Base-by-base conservation (phyloP, 2,329 filamentous ascomycete species). In the Apiospora malaysiana region DNA sequence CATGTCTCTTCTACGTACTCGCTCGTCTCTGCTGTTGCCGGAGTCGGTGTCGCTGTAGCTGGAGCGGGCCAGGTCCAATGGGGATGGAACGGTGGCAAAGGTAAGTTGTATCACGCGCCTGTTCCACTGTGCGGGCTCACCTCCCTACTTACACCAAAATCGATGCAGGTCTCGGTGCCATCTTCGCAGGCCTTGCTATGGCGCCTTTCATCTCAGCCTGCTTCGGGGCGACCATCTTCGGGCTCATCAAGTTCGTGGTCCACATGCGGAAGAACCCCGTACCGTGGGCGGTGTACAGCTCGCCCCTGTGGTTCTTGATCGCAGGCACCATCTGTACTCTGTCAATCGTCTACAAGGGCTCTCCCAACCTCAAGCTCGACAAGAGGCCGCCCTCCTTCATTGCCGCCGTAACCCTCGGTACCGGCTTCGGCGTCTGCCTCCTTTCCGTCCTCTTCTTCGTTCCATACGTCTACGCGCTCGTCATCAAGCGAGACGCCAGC, bases 341-440 rank as follows among this genome's bases (percentile, higher is more conserved):
- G 6, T 93, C 91, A 65, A 90, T 95, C 76, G 92, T 94, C 75
- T 94, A 93, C 87, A 94, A 94, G 86, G 92, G 92, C 45, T 93
- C 92, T 10, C 92, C 92, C 37, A 90, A 85, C 71, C 86, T 93
- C 43, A 86, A 87, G 27, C 83, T 93, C 40, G 85, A 83, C 83
- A 88, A 91, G 82, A 92, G 91, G 85, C 90, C 92, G 1, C 80
- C 81, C 12, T 91, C 88, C 87, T 94, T 89, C 77, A 88, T 94
- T 72, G 91, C 86, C 14, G 82, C 87, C n/a, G 91, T 94, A 72
- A 91, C 90, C 27, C 77, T 94, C 72, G 91, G 92, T 56, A 85
- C 85, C 46, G 92, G 91, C 72, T 83, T 81, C 66, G 91, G 89
- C 70, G 82, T 94, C 47, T 84, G 82, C 67, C 9, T 90, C 47